phyloP scores from a whole-genome alignment of 257 asterid species.

The Coffea canephora region DNA sequence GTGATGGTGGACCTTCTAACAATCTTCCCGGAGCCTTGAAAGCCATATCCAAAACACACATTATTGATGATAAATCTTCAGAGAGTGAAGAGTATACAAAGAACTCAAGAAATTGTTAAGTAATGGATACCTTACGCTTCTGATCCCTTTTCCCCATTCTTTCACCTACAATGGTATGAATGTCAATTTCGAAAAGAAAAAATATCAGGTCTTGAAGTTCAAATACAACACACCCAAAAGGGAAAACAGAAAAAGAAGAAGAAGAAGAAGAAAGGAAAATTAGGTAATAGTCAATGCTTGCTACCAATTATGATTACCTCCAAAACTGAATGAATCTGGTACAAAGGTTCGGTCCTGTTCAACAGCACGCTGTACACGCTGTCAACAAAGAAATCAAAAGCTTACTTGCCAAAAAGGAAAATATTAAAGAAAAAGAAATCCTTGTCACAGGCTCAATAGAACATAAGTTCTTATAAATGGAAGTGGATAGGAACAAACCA shows the following conservation, averaged over 20 bases:
- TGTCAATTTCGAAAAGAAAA: constrained; percentile 10
- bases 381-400: constrained; percentile 27
- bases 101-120: not conserved
- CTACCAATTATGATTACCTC: constrained; percentile 46
- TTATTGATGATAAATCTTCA: not conserved
- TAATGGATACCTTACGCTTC: constrained; percentile 69
- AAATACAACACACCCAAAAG: not conserved
- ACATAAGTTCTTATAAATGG: not conserved
- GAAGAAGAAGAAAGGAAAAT: not conserved
- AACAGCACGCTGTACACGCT: constrained; percentile 65
- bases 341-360: constrained; percentile 75
- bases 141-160: constrained; percentile 74
- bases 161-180: constrained; percentile 56
- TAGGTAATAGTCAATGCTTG: not conserved
- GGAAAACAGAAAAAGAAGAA: constrained; percentile 10
- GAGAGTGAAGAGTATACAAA: not conserved
- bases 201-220: not conserved
- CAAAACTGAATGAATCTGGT: constrained; percentile 60
- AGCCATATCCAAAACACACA: constrained; percentile 17
- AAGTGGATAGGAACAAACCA: not conserved
- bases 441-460: not conserved
- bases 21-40: constrained; percentile 71
- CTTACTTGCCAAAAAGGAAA: constrained; percentile 2
- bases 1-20: constrained; percentile 81
- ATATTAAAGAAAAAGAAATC: no score